Base-by-base conservation (phyloP, 257 asterid species). In the Parsonsia alboflavescens region DNA sequence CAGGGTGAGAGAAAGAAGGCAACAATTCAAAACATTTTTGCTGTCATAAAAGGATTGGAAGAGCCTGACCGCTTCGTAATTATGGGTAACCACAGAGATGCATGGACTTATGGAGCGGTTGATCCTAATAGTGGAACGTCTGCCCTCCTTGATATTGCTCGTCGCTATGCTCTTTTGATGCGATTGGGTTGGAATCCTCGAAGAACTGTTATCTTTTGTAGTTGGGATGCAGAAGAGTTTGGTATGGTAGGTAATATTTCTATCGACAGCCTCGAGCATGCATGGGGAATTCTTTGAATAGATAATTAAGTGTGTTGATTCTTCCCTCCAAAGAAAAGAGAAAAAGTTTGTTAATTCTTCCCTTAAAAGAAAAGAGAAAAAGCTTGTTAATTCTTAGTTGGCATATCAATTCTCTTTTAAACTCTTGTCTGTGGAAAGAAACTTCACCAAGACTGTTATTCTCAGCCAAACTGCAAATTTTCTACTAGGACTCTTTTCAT, bases 161-260 rank as follows among this genome's bases (percentile, higher is more conserved):
- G 96, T 63, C 86, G 96, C 16, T 83, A 86, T 84, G 78, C 95
- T 78, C 93, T 89, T 65, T 90, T 94, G 75, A 80, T 79, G 89
- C 88, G 76, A 15, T 83, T 84, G 63, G 97, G 97, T 48, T 94
- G 99, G 99, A 88, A 46, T n/a, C 97, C 99, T 33, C 82, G 93
- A 73, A 84, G 99, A 81, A 92, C 92, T 8, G 88, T 94, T 78
- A 36, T 94, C 77, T 90, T 94, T 74, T 89, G 96, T 82, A 94
- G 97, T 77, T 94, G 99, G 99, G 99, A 94, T 73, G 99, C 97
- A 0, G 99, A 94, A 85, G 99, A 94, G 88, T 94, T 94, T 92
- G 99, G 99, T 76, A 94, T 94, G 99, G 99, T 94, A 86, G 91
- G 97, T 88, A 87, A 84, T 85, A 61, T 78, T 85, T 41, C 85